phyloP scores from a whole-genome alignment of 345 rosid species.

The Hibiscus syriacus region DNA sequence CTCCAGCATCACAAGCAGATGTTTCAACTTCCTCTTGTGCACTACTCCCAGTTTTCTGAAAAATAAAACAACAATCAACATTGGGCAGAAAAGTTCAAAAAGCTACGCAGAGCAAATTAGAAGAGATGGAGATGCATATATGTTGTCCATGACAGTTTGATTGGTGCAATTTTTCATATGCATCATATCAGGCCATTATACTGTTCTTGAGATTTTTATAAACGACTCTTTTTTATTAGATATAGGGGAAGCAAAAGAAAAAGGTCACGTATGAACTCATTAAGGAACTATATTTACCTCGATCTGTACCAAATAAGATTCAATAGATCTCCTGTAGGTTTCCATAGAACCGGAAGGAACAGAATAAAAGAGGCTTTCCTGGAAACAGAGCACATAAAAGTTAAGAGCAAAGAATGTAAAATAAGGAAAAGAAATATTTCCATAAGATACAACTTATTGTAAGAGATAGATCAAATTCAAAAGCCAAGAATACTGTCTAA shows the following conservation, averaged over 20 bases:
- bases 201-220: background rate
- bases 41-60: constrained; percentile 61
- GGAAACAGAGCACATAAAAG: constrained; percentile 26
- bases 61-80: constrained; percentile 3
- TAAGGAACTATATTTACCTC: constrained; percentile 34
- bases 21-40: constrained; percentile 88
- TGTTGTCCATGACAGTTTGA: background rate
- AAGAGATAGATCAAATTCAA: background rate
- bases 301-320: constrained; percentile 47
- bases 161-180: background rate
- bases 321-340: constrained; percentile 68
- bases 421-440: background rate
- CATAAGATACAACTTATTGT: background rate
- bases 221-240: background rate
- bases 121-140: background rate
- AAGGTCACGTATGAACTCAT: background rate
- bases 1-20: constrained; percentile 52
- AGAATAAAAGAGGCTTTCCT: constrained; percentile 92
- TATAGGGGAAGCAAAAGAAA: background rate
- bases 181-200: background rate
- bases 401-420: constrained; percentile 4
- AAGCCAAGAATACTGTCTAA: background rate
- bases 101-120: background rate
- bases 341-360: constrained; percentile 81
- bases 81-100: background rate